A percentile compares a stretch with the other conserved stretches of the same genome.
phyloP scores from a whole-genome alignment of 768 basidiomycete species.

The Serendipita sp. region DNA sequence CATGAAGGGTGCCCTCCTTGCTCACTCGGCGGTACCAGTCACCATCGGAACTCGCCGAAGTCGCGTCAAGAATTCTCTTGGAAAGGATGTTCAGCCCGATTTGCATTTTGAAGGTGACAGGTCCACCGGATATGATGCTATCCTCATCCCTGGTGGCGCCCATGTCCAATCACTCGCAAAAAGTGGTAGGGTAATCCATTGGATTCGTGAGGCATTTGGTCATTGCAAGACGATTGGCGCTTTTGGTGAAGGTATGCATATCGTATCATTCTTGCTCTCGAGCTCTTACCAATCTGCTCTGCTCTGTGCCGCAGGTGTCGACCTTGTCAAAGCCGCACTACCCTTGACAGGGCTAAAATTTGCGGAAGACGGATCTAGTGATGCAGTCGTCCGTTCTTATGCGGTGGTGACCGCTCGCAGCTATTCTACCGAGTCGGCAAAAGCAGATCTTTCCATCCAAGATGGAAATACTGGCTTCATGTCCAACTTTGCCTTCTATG shows the following conservation, averaged over 20 bases:
- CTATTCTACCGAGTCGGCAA: conserved; percentile 26
- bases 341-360: conserved; percentile 21
- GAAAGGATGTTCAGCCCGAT: conserved; percentile 33
- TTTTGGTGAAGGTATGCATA: conserved; percentile 41
- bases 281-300: not conserved
- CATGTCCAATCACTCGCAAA: conserved; percentile 41
- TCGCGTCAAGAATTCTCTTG: conserved; percentile 29
- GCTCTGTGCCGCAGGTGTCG: conserved; percentile 24
- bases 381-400: conserved; percentile 36
- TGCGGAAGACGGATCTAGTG: conserved; percentile 11
- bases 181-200: conserved; percentile 63
- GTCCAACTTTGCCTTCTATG: conserved; percentile 40
- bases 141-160: conserved; percentile 55
- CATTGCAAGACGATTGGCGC: conserved; percentile 76
- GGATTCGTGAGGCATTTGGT: conserved; percentile 70
- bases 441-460: conserved; percentile 31
- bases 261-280: not conserved
- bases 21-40: conserved; percentile 40
- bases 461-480: conserved; percentile 36
- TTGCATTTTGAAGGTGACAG: conserved; percentile 64
- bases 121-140: conserved; percentile 70
- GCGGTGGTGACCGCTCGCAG: conserved; percentile 46
- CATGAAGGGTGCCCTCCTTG: conserved; percentile 37
- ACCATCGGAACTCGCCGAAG: conserved; percentile 49
- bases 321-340: conserved; percentile 32